Base-by-base conservation (phyloP, 2,329 filamentous ascomycete species). In the Trichoderma breve region DNA sequence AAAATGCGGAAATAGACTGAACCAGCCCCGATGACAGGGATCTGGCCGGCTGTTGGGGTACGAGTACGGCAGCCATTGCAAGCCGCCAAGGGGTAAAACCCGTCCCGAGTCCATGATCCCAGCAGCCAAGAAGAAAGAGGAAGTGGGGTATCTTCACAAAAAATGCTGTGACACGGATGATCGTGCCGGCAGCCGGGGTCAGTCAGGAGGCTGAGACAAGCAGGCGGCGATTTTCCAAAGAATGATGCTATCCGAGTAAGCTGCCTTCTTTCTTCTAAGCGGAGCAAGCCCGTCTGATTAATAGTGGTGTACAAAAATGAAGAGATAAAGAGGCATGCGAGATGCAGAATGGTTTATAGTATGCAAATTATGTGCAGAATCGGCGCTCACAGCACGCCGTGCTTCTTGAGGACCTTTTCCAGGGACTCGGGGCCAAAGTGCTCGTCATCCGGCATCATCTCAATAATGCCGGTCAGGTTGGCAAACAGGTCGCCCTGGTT, bases 401-500 rank as follows among this genome's bases (percentile, higher is more conserved):
- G 81, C 77, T 85, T 86, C 74, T 82, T 79, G 67, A 91, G 83
- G 36, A 91, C 81, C 74, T 80, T 83, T 76, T 83, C 84, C 61
- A 91, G 78, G 2, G 87, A 83, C 67, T 84, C 82, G 61, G 84
- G 87, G 77, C 86, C 87, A 73, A 91, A 90, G 51, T 83, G 80
- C 58, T 89, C 88, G 36, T 90, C 87, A 43, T 90, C 88, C 1
- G 95, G 94, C 62, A 98, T 92, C 86, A 96, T 92, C 78, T 94
- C 90, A 74, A 97, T 89, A 66, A 98, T 87, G 70, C 95, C 95
- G 0, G 96, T 93, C 67, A 98, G 85, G 77, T 95, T 97, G 74
- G 93, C 93, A 77, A 98, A 94, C 75, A 98, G 90, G 75, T 98
- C 95, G 68, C 94, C 95, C 78, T 91, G 89, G 77, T 91, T 93